Evolutionary conservation across 1,284 basidiomycete genomes (phyloP).

Genomic region (Xerocomus minutiporus): DNA sequence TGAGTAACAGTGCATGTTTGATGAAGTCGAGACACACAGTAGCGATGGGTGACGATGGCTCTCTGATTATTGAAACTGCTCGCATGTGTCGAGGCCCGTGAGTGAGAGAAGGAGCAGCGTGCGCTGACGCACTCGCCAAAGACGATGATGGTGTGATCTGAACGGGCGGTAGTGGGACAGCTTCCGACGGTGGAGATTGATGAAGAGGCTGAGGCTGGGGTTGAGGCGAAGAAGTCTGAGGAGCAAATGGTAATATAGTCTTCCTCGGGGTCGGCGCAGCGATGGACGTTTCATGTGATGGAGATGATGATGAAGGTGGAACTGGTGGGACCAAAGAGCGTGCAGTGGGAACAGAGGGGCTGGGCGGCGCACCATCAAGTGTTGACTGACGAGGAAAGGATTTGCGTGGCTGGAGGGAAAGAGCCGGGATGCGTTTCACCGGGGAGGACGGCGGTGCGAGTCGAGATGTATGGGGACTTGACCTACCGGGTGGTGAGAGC

Average conservation of each 20-base stretch:
- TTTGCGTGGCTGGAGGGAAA: conserved; percentile 33
- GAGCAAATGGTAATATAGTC: conserved; percentile 9
- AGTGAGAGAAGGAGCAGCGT: conserved; percentile 5
- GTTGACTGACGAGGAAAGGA: conserved; percentile 33
- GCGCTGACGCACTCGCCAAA: conserved; percentile 7
- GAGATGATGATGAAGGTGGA: conserved; percentile 17
- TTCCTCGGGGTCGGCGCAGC: conserved; percentile 8
- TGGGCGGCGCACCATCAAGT: conserved; percentile 21
- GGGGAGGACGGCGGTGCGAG: conserved; percentile 36
- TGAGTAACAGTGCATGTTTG: conserved; percentile 26
- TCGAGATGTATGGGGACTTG: conserved; percentile 26
- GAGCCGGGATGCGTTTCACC: conserved; percentile 39
- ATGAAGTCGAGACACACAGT: conserved; percentile 23
- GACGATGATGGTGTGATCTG: conserved; percentile 19
- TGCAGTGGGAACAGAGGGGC: conserved; percentile 23
- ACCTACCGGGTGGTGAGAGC: conserved; percentile 21
- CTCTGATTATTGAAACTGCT: conserved; percentile 22
- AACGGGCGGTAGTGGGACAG: conserved; percentile 8
- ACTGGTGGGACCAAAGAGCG: conserved; percentile 6
- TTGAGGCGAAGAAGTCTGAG: conserved; percentile 19
- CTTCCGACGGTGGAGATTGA: conserved; percentile 12
- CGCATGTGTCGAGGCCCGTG: conserved; percentile 15
- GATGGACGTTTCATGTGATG: conserved; percentile 11
- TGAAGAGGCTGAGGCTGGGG: conserved; percentile 15
- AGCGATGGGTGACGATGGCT: conserved; percentile 24